Evolutionary conservation across 1,284 basidiomycete genomes (phyloP), one percentile per base, ranked within the genome.

Genomic region (Rhizopogon hawkerae): DNA sequence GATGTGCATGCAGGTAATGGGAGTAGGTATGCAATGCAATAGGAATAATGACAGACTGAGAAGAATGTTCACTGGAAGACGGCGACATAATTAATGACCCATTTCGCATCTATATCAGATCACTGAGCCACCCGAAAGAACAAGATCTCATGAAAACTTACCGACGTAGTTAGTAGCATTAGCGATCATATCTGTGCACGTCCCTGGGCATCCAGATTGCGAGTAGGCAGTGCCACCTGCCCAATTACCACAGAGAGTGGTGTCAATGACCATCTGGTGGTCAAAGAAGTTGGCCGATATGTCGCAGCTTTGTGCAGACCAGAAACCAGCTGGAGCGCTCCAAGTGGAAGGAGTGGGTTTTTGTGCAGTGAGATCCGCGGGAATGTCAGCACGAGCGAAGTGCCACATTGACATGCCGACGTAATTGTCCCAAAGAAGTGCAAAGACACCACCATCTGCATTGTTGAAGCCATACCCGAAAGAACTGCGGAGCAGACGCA

Each of bases 401-500:
- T 79, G 80, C 86, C 89, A 95, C 42, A 92, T 75, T 46, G 72
- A 76, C 64, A 95, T 82, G 4, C 86, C 89, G 5, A 66, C 0
- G 3, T 35, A 60, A 26, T 60, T 59, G 57, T 85, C 77, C 82
- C 87, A 86, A 33, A 81, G 65, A 65, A 86, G 83, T 0, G 79
- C 89, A 57, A 73, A 90, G 16, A 92, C 85, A 13, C 89, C 90
- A 8, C 91, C 91, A 1, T 71, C 70, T 10, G 60, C 65, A 21
- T 6, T 9, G 67, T 92, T 91, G 72, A 92, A 90, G 3, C 71
- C 73, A 47, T 76, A 67, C 1, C 90, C 90, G 56, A 81, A 94
- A 5, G 79, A 79, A 9, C 64, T 63, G 8, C 24, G 24, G 3
- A 10, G 2, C 2, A 9, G 21, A 10, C 14, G 10, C 24, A 6